Base-by-base conservation (phyloP, 257 asterid genomes). In the Solanum peruvianum region DNA sequence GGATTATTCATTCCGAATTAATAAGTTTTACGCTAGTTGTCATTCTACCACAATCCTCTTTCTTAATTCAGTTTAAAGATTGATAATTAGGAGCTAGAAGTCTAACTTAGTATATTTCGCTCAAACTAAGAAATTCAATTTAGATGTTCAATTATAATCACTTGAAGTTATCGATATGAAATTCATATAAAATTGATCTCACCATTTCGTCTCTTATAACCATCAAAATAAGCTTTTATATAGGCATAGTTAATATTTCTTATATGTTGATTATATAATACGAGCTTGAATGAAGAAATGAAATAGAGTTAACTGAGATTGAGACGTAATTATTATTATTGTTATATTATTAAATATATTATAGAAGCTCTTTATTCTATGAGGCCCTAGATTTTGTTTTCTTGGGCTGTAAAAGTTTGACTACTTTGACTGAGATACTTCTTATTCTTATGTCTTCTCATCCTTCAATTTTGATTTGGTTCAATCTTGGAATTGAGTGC, bases 391-490 rank as follows among this genome's bases (percentile, higher is more conserved):
- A 87, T 88, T 91, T 89, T 80, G 89, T 66, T 87, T 80, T 87
- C 90, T 89, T 85, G 91, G 91, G 94, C 80, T 86, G 93, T 86
- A 92, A 91, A 91, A 91, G 91, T 87, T 88, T 89, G 93, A 91
- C 90, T 67, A 89, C 88, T 91, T 91, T 91, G 95, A 92, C 93
- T 88, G 88, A 86, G 91, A 87, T 88, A 85, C 89, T 88, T 87
- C 69, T 49, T 47, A 80, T 80, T 80, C 85, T 78, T 78, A 37
- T 80, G 56, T 11, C 86, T 89, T 87, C 93, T 75, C 91, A 64
- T 87, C 70, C 77, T 90, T 91, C 91, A 81, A 87, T 87, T 89
- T 91, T 87, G 94, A 91, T 93, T 87, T 92, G 88, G 92, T 91
- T 90, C 88, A 81, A 89, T 87, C 89, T 84, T 86, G 84, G 87